Conservation (phyloP, 768 basidiomycete species). For the Scleroderma bovista region DNA sequence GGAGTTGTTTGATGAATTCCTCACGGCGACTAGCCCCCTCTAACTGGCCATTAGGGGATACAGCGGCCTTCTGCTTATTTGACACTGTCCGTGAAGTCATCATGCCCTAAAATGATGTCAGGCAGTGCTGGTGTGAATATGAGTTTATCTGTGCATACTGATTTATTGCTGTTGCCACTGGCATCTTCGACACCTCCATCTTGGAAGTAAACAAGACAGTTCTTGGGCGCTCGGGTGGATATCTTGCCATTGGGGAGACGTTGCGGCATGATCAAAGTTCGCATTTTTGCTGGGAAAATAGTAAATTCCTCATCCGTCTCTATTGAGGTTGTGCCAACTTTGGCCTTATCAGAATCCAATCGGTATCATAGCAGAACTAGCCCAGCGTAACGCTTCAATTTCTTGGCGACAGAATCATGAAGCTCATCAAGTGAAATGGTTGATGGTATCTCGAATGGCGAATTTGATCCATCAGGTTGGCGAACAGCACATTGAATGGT, state of each 20-base stretch:
- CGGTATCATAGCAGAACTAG: neutral
- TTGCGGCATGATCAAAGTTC: neutral
- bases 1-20: neutral
- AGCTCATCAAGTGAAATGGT: constrained; percentile 1
- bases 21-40: neutral
- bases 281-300: neutral
- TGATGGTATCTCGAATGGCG: constrained; percentile 1
- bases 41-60: neutral
- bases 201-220: neutral
- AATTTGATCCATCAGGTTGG: constrained; percentile 1
- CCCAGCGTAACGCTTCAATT: neutral
- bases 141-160: neutral
- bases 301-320: neutral
- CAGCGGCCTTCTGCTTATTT: neutral
- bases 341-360: neutral
- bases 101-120: neutral
- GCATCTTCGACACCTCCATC: neutral
- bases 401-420: neutral
- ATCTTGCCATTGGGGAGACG: neutral
- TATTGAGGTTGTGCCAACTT: neutral
- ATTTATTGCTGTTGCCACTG: neutral
- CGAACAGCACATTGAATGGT: neutral
- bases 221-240: neutral
- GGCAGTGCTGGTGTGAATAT: neutral
- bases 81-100: neutral